Evolutionary conservation across 768 basidiomycete genomes (phyloP).

Genomic region (Naganishia friedmannii): DNA sequence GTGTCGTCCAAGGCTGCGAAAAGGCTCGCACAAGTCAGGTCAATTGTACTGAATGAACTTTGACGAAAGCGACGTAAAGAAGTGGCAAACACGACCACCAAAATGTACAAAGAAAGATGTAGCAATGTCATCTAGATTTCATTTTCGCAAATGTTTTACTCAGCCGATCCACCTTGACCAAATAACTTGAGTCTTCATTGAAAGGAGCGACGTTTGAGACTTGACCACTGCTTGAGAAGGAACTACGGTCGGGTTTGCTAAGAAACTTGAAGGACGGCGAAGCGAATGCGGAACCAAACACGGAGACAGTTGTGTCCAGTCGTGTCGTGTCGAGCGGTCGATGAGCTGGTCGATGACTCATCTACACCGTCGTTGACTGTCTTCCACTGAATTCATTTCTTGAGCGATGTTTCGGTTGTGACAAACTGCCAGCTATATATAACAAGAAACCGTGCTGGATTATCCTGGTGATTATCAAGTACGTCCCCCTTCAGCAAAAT

Average conservation of each 20-base stretch:
- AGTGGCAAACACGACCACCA: neutral
- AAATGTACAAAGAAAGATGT: neutral
- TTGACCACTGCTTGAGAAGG: too few species aligned
- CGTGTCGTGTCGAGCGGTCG: too few species aligned
- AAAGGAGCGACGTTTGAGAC: too few species aligned
- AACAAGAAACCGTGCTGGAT: neutral
- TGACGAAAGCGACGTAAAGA: neutral
- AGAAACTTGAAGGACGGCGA: too few species aligned
- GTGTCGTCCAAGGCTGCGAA: neutral
- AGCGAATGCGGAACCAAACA: too few species aligned
- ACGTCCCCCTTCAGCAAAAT: neutral
- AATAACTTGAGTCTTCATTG: too few species aligned
- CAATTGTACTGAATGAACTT: neutral
- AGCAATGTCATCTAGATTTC: neutral
- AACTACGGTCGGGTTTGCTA: too few species aligned
- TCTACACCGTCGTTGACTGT: too few species aligned
- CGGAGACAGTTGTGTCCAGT: too few species aligned
- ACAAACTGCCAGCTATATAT: neutral
- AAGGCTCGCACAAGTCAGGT: neutral
- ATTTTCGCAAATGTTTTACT: neutral
- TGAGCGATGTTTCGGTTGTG: neutral
- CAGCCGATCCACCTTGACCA: too few species aligned
- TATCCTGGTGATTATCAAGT: neutral
- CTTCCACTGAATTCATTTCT: too few species aligned
- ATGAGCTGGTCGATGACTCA: too few species aligned